Evolutionary conservation across 306 rosid species (phyloP).

Genomic region (Amphicarpaea edgeworthii): DNA sequence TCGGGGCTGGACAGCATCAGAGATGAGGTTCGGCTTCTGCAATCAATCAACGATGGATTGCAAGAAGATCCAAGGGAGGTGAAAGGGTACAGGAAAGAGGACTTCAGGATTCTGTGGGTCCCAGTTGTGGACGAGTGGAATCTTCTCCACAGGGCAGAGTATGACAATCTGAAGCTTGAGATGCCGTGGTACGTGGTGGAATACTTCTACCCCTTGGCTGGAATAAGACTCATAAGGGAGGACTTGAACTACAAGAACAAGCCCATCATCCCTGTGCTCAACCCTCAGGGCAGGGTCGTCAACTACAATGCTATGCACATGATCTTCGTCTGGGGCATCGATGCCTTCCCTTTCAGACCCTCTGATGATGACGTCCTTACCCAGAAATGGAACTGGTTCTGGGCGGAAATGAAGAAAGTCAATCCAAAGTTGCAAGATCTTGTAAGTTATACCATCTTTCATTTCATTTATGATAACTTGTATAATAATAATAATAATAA

Average conservation of each 20-base stretch:
- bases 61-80: slow-evolving; percentile 45
- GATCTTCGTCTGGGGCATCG: slow-evolving; percentile 59
- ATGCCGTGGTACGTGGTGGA: slow-evolving; percentile 59
- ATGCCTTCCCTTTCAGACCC: slow-evolving; percentile 56
- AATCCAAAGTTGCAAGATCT: slow-evolving; percentile 40
- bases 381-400: slow-evolving; percentile 59
- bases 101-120: slow-evolving; percentile 56
- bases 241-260: slow-evolving; percentile 46
- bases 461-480: too few species aligned
- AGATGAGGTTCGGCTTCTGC: slow-evolving; percentile 53
- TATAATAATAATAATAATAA: too few species aligned
- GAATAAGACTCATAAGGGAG: slow-evolving; percentile 49
- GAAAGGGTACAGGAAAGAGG: slow-evolving; percentile 50
- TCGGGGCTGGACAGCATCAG: slow-evolving; percentile 52
- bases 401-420: slow-evolving; percentile 51
- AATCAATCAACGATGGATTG: slow-evolving; percentile 39
- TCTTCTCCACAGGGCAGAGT: slow-evolving; percentile 37
- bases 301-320: slow-evolving; percentile 56
- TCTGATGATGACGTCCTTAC: slow-evolving; percentile 47
- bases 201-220: slow-evolving; percentile 40
- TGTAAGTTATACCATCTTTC: slow-evolving; percentile 45
- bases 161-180: slow-evolving; percentile 41
- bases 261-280: slow-evolving; percentile 54
- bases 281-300: slow-evolving; percentile 48
- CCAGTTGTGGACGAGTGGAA: slow-evolving; percentile 49